Base-by-base conservation (phyloP, 805 yeast species). In the Metahyphopichia silvanorum region DNA sequence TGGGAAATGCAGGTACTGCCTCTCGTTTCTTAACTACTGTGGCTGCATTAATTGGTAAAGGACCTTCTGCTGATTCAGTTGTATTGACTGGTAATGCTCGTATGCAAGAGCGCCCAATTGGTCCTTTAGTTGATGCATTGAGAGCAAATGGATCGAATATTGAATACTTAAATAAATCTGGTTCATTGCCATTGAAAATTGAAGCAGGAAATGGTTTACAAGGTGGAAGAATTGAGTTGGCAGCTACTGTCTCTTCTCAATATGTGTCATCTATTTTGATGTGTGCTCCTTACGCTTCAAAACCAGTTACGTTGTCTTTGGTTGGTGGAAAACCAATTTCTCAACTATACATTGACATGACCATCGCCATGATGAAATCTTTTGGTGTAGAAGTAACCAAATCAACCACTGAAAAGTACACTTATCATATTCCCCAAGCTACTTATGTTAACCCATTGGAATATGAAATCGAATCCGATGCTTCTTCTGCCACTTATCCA, bases 1-100 rank as follows among this genome's bases (percentile, higher is more conserved):
- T 93, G 41, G 98, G 98, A 37, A 93, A 93, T 53, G 98, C 98
- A 1, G 98, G 98, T 44, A 93, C 98, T 27, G 98, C 98, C 4
- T 86, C 97, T 5, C 76, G 98, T 51, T 93, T 93, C 58, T 73
- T 93, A 53, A 86, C 97, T 2, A 77, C 96, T 2, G 91, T 93
- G 18, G 96, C 95, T 13, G 75, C 95, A n/a, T 67, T 89, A 39
- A 95, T 85, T 4, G 68, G 74, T 14, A 31, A 49, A 18, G 66
- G 79, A 18, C 29, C 50, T 21, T 34, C 53, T n/a, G 33, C 41
- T 24, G 64, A 71, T 21, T 51, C 66, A 38, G 78, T 88, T 18
- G 64, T 78, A 5, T 70, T 93, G 41, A 93, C 98, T 2, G 98
- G 98, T 46, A 93, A 93, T 60, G 82, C 86, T 31, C 77, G 98